phyloP scores from a whole-genome alignment of 768 basidiomycete genomes.

The Melanogaster broomeanus region DNA sequence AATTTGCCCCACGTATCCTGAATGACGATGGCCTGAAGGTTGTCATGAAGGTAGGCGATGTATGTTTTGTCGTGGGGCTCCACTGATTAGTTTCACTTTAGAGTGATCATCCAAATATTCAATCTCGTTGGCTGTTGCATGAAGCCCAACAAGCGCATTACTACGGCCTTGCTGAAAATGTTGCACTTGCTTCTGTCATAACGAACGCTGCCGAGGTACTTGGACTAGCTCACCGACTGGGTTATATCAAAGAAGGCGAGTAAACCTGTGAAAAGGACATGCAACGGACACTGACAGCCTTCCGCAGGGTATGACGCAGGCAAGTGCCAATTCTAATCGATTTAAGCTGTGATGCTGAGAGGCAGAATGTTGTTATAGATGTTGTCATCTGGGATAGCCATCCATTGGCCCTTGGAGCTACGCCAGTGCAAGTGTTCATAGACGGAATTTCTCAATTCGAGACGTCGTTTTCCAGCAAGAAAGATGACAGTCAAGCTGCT shows the following conservation, averaged over 20 bases:
- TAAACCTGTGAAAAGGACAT: neutral
- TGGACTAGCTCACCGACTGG: slow-evolving; percentile 81
- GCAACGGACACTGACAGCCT: slow-evolving; percentile 1
- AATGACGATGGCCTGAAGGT: slow-evolving; percentile 50
- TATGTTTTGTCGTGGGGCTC: neutral
- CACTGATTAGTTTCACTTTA: slow-evolving; percentile 22
- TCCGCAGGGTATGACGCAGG: slow-evolving; percentile 67
- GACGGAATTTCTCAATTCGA: slow-evolving; percentile 75
- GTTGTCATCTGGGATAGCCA: slow-evolving; percentile 72
- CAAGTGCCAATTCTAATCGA: slow-evolving; percentile 1
- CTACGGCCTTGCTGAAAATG: slow-evolving; percentile 70
- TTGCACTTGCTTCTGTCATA: slow-evolving; percentile 76
- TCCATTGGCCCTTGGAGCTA: slow-evolving; percentile 76
- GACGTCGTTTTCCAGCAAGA: slow-evolving; percentile 44
- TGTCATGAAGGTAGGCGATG: slow-evolving; percentile 46
- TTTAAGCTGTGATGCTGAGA: neutral
- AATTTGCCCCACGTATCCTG: slow-evolving; percentile 57
- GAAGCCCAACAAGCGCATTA: slow-evolving; percentile 86
- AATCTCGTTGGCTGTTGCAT: slow-evolving; percentile 75
- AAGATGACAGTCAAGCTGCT: slow-evolving; percentile 46
- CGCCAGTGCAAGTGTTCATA: slow-evolving; percentile 79
- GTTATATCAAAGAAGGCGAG: slow-evolving; percentile 64
- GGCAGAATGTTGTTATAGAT: slow-evolving; percentile 35
- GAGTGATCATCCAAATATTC: slow-evolving; percentile 67
- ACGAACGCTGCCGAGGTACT: slow-evolving; percentile 69